Base-by-base conservation (phyloP, 345 rosid species). In the Rhodamnia rubescens region DNA sequence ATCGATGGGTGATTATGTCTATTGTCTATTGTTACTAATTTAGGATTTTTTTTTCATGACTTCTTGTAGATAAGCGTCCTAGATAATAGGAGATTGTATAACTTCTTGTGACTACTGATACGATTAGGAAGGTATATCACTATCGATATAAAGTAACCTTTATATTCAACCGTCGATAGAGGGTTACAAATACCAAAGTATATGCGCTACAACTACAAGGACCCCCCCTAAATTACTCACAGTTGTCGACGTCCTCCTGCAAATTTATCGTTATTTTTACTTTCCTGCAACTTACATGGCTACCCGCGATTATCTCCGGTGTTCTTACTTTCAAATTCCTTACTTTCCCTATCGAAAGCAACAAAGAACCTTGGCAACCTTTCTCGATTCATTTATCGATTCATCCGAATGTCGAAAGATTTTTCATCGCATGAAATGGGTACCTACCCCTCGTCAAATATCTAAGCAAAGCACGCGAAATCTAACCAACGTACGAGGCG, bases 231-330 rank as follows among this genome's bases (percentile, higher is more conserved):
- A 64, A 15, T 32, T 32, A 32, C 16, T 64, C 75, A 32, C 3
- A 29, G 3, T 14, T 29, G 15, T 61, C 11, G 2, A 1, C 22
- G 1, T 10, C 16, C 22, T 29, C 16, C 4, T 7, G 21, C 42
- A 29, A 64, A 15, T 29, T 32, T 64, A 32, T 16, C 75, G 16
- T 29, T 32, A 16, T 64, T 10, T 1, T 0, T 8, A 64, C 44
- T 29, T 64, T 32, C 22, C 0, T 1, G 22, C 42, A 64, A 32
- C 7, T 29, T 64, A 64, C 42, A 64, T 16, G 75, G 5, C 11
- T 1, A 0, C 1, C 11, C 3, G 1, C 1, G 5, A 7, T 4
- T 0, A 5, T 4, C 10, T 64, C 22, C 15, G 15, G 0, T 29
- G 21, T 1, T 40, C 42, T 0, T 1, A 7, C 18, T 16, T 15